Conservation (phyloP, 2,329 filamentous ascomycete species). For the Huntiella omanensis region DNA sequence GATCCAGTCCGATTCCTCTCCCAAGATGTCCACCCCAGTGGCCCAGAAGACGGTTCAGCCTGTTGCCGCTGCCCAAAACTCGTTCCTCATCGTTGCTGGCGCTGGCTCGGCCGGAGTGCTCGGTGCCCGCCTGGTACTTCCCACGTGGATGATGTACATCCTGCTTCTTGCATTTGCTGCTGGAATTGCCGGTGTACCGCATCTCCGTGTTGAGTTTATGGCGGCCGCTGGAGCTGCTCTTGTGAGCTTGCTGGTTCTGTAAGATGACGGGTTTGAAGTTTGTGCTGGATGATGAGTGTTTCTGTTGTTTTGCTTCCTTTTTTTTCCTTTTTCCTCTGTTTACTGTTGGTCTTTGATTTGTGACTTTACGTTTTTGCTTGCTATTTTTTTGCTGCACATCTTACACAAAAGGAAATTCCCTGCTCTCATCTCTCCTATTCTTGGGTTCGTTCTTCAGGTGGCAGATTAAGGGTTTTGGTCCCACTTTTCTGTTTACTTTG, state of each 20-base stretch:
- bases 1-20: background rate
- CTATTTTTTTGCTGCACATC: no score
- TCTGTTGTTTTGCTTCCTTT: conserved; percentile 1
- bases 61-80: conserved; percentile 1
- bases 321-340: conserved; percentile 3
- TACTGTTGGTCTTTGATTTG: background rate
- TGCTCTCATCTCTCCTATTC: background rate
- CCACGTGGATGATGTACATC: background rate
- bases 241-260: conserved; percentile 4
- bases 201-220: conserved; percentile 1
- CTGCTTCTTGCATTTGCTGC: conserved; percentile 1
- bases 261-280: background rate
- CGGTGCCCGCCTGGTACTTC: conserved; percentile 1
- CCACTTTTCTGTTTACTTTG: conserved; percentile 1
- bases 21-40: background rate
- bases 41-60: conserved; percentile 6
- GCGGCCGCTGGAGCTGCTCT: conserved; percentile 1
- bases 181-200: background rate
- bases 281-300: no score
- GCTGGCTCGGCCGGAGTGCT: background rate
- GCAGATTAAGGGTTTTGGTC: background rate
- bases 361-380: background rate
- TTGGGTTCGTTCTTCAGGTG: background rate
- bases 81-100: background rate
- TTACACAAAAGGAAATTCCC: conserved; percentile 2